Conservation (phyloP, 2,329 filamentous ascomycete genomes). For the Microdochium bolleyi region DNA sequence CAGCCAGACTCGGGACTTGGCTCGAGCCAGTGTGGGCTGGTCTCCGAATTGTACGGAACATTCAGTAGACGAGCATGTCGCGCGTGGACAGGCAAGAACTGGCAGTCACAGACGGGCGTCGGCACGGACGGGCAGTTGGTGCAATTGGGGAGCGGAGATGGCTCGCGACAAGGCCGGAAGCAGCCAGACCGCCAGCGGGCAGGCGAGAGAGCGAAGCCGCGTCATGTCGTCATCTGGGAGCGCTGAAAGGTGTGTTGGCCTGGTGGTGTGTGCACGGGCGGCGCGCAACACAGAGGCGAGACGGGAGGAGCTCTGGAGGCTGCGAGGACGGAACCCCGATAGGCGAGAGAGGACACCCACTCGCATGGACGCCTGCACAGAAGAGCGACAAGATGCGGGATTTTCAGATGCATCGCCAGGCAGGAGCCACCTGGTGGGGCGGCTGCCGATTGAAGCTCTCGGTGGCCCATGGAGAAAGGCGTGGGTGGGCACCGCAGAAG, state of each 20-base stretch:
- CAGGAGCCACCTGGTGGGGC: neutral
- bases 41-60: neutral
- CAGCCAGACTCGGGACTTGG: neutral
- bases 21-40: neutral
- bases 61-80: neutral
- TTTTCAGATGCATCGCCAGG: neutral
- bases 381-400: neutral
- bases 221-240: neutral
- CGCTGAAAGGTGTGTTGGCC: neutral
- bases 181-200: neutral
- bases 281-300: neutral
- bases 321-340: neutral
- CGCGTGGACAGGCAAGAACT: neutral
- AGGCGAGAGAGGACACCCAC: neutral
- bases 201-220: neutral
- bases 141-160: neutral
- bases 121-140: neutral
- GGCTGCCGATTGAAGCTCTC: neutral
- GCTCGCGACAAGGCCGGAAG: neutral
- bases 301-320: no score
- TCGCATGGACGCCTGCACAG: neutral
- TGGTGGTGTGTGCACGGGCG: neutral
- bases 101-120: neutral
- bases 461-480: neutral
- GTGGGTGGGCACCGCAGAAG: neutral